Conservation (phyloP, 768 basidiomycete species). For the Russula lepida region DNA sequence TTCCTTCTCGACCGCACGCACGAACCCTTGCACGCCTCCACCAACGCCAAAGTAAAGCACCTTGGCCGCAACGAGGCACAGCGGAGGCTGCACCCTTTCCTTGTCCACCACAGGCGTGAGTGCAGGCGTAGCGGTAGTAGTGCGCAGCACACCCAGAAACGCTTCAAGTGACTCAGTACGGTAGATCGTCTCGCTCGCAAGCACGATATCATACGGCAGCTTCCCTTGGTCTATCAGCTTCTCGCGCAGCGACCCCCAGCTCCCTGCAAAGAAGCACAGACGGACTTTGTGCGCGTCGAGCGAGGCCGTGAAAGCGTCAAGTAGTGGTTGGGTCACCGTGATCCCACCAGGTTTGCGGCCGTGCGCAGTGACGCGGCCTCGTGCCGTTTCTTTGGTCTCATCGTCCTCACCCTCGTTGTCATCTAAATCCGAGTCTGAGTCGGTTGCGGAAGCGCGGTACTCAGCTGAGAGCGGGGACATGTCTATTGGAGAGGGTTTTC, state of each 20-base stretch:
- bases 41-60: conserved; percentile 94
- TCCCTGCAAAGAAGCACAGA: conserved; percentile 72
- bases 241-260: conserved; percentile 53
- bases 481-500: conserved; percentile 35
- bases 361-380: neutral
- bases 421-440: conserved; percentile 25
- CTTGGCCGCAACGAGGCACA: conserved; percentile 83
- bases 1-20: conserved; percentile 39
- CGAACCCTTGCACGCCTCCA: conserved; percentile 73
- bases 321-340: conserved; percentile 54
- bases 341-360: conserved; percentile 44
- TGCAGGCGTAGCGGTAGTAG: neutral
- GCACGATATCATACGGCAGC: conserved; percentile 52
- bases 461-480: conserved; percentile 47
- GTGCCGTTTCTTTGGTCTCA: neutral
- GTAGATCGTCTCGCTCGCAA: conserved; percentile 95
- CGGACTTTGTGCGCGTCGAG: conserved; percentile 45
- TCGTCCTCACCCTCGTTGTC: conserved; percentile 14
- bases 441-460: conserved; percentile 33
- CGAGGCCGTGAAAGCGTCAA: conserved; percentile 54
- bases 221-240: conserved; percentile 13
- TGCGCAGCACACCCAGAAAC: conserved; percentile 46
- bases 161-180: conserved; percentile 51
- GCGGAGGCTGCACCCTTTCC: neutral
- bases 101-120: neutral